phyloP scores from a whole-genome alignment of 306 rosid species.

The Rosa rugosa region DNA sequence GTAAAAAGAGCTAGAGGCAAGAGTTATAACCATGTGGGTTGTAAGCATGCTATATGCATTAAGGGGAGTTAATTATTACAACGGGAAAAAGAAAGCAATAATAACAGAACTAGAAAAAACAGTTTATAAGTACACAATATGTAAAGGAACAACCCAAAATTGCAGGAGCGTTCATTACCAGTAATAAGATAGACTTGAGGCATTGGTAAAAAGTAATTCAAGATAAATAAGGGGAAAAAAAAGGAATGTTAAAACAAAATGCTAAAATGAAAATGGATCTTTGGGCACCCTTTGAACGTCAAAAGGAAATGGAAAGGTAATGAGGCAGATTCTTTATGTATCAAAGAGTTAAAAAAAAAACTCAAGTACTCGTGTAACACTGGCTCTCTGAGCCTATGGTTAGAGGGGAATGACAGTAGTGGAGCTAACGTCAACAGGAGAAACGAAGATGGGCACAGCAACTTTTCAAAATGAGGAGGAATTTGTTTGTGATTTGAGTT shows the following conservation, averaged over 20 bases:
- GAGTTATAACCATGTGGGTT: slow-evolving; percentile 56
- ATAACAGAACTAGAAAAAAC: neutral
- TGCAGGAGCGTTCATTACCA: neutral
- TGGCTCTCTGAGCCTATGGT: too few relatives aligned
- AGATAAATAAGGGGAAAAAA: too few relatives aligned
- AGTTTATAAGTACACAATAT: neutral
- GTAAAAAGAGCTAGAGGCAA: too few relatives aligned
- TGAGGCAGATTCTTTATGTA: too few relatives aligned
- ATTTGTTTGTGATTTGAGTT: too few relatives aligned
- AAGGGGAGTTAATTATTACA: slow-evolving; percentile 7
- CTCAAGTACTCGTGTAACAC: too few relatives aligned
- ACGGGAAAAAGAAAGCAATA: slow-evolving; percentile 12
- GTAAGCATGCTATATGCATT: slow-evolving; percentile 71
- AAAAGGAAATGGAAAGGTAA: too few relatives aligned
- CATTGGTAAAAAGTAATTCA: neutral
- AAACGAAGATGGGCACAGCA: too few relatives aligned
- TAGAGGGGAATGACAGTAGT: too few relatives aligned
- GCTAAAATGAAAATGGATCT: neutral
- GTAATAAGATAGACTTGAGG: neutral
- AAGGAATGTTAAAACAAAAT: neutral
- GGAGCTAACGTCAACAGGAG: too few relatives aligned
- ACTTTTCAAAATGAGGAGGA: too few relatives aligned
- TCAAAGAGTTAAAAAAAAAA: too few relatives aligned
- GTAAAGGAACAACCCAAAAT: slow-evolving; percentile 5
- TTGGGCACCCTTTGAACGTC: neutral